A percentile compares a stretch with the other conserved stretches of the same genome.
Evolutionary conservation across 2,329 filamentous ascomycete genomes (phyloP).

Genomic region (Tolypocladium cylindrosporum): DNA sequence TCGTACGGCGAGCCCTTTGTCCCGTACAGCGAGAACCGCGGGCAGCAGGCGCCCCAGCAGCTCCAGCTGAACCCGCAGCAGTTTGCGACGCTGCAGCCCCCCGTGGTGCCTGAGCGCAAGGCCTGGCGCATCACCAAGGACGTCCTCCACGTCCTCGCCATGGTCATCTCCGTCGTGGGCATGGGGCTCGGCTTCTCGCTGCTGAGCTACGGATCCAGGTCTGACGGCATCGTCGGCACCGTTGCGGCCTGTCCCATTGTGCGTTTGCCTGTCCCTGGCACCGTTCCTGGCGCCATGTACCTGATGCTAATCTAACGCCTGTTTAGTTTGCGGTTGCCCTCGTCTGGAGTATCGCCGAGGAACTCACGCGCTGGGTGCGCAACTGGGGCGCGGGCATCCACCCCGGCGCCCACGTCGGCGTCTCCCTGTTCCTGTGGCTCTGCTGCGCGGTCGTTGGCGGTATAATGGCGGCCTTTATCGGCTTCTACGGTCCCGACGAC

Average conservation of each 20-base stretch:
- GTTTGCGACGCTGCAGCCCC: background rate
- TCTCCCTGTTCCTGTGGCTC: conserved; percentile 32
- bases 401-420: conserved; percentile 31
- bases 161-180: conserved; percentile 16
- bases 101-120: background rate
- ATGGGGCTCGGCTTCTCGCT: conserved; percentile 18
- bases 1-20: background rate
- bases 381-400: conserved; percentile 25
- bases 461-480: background rate
- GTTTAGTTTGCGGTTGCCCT: conserved; percentile 23
- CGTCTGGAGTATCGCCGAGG: conserved; percentile 27
- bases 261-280: background rate
- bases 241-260: conserved; percentile 6
- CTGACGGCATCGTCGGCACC: background rate
- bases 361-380: conserved; percentile 24
- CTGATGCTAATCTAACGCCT: background rate
- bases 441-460: background rate
- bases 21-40: background rate
- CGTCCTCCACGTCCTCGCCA: conserved; percentile 14
- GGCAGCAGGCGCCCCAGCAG: background rate
- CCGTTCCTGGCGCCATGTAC: background rate
- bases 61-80: background rate
- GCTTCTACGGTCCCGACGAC: background rate
- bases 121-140: conserved; percentile 14
- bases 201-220: background rate